Percentiles rank a stretch among this genome's conserved stretches.
Conservation (phyloP, 1,284 basidiomycete genomes). For the Ceratobasidium sp. region DNA sequence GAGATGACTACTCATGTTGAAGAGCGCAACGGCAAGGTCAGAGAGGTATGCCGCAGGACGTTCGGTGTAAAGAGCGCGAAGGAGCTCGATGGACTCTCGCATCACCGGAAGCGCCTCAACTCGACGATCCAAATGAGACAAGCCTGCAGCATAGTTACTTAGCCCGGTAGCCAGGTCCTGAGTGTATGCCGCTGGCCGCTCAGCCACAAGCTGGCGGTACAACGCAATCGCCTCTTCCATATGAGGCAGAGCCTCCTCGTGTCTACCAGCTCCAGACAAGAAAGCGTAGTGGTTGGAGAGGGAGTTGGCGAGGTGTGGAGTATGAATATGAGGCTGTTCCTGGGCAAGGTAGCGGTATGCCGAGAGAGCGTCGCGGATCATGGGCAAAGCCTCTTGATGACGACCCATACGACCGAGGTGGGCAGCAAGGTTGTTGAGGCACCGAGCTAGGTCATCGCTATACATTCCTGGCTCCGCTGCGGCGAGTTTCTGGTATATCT, state of each 20-base stretch:
- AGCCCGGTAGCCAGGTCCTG: background rate
- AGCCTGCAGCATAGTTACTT: background rate
- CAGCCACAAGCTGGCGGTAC: background rate
- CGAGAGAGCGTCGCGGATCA: too few species aligned
- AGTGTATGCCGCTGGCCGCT: background rate
- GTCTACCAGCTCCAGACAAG: background rate
- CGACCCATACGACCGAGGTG: background rate
- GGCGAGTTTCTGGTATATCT: background rate
- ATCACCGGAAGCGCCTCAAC: background rate
- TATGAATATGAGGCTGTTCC: background rate
- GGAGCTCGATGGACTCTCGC: constrained; percentile 1
- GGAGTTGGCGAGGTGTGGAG: background rate
- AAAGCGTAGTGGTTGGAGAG: background rate
- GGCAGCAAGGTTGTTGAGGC: background rate
- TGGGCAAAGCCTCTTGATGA: constrained; percentile 1
- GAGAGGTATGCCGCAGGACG: constrained; percentile 10
- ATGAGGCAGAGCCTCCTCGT: background rate
- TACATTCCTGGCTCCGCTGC: background rate
- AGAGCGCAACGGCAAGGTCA: background rate
- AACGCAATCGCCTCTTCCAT: constrained; percentile 3
- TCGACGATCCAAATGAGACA: background rate
- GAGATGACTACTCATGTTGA: background rate
- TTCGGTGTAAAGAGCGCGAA: background rate
- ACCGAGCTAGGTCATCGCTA: background rate
- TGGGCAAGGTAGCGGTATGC: too few species aligned